These are phyloP conservation scores for Solanum virginianum DNA, from an alignment of 257 asterid genomes.

Conservation along the genomic window DNA sequence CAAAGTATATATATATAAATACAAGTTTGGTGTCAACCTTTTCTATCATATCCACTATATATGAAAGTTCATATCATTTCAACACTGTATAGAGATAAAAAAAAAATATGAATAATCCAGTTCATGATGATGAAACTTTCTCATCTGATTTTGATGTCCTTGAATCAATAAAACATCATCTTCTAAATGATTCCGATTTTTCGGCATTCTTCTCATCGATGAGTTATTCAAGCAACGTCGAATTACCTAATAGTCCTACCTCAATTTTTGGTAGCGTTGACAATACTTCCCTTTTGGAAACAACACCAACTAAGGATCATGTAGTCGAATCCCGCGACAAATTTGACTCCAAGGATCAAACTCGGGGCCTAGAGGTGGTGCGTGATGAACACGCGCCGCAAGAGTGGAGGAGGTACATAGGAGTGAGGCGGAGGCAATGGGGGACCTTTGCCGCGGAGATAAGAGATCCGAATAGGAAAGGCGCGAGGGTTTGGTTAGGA, in stretches of 20 bases:
- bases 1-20: background rate
- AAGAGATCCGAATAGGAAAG: conserved; percentile 14
- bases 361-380: background rate
- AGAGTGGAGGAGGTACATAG: conserved; percentile 19
- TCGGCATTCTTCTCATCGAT: background rate
- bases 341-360: background rate
- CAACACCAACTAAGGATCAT: background rate
- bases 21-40: background rate
- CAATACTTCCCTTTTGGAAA: background rate
- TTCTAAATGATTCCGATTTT: conserved; percentile 12
- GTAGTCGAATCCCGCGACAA: background rate
- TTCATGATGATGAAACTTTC: background rate
- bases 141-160: conserved; percentile 10
- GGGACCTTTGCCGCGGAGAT: conserved; percentile 27
- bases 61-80: background rate
- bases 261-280: background rate
- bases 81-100: background rate
- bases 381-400: background rate
- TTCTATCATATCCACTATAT: background rate
- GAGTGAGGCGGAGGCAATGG: conserved; percentile 32
- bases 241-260: background rate
- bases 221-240: background rate
- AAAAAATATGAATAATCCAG: background rate
- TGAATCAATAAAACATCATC: conserved; percentile 23
- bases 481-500: conserved; percentile 25